These are phyloP conservation scores for Crithidia bombi DNA, from an alignment of 208 protist species.

Conservation along the genomic window DNA sequence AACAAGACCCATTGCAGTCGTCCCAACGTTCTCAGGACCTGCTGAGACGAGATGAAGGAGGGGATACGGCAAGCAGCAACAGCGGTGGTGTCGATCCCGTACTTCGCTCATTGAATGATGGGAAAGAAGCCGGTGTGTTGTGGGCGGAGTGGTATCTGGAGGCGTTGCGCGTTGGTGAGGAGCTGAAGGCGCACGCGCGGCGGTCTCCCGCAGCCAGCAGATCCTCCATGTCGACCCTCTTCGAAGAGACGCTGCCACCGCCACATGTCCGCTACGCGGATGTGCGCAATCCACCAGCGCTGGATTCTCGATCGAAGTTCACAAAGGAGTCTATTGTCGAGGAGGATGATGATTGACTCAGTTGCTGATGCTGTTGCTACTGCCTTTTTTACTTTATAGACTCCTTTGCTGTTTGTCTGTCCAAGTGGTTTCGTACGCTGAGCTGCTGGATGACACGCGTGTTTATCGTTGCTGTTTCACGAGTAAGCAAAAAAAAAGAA, in stretches of 20 bases:
- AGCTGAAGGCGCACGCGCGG: conserved; percentile 10
- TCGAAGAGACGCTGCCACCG: conserved; percentile 34
- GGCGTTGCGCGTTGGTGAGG: conserved; percentile 29
- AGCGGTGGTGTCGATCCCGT: background rate
- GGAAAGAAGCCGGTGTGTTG: conserved; percentile 16
- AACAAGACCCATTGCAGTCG: conserved; percentile 3
- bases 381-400: background rate
- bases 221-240: background rate
- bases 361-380: background rate
- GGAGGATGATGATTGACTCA: conserved; percentile 79
- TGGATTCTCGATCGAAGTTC: conserved; percentile 82
- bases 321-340: conserved; percentile 89
- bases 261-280: conserved; percentile 73
- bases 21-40: background rate
- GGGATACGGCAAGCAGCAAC: too few relatives aligned
- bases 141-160: conserved; percentile 70
- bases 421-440: background rate
- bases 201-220: background rate
- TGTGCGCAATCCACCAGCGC: conserved; percentile 75
- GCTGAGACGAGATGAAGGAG: background rate
- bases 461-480: conserved; percentile 1
- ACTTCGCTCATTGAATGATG: background rate
- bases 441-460: background rate
- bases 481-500: too few relatives aligned
- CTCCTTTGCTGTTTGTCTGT: background rate